Evolutionary conservation across 192 early-diverging fungal genomes (phyloP), one percentile per base, ranked within the genome.

Genomic region (Phycomyces nitens): DNA sequence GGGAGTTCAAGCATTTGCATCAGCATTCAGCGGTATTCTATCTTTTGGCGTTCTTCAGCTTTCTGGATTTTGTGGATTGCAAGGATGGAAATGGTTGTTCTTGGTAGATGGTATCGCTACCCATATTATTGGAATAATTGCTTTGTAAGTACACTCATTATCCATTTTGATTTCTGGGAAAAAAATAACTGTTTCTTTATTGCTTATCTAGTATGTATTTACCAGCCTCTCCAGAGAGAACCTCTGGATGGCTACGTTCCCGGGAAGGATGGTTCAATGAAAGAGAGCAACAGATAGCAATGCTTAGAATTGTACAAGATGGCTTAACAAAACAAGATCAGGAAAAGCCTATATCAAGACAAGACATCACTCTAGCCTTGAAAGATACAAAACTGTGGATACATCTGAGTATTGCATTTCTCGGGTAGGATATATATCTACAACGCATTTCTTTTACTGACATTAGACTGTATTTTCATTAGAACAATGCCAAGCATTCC

Each of bases 71-170:
- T 69, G 55, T 59, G 82, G 77, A 38, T 59, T 84, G 1, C 59
- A 72, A 12, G 87, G 83, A 8, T 88, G 87, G 87, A 73, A 78
- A 26, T 88, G 87, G 87, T 53, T 87, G n/a, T 87, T 87, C 70
- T 23, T 82, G 26, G 63, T 88, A 44, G 87, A 87, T 41, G 87
- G 85, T 15, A 40, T 82, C 24, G 73, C 76, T n/a, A 86, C 87
- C 0, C 62, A 79, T 12, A 41, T 83, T 18, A 49, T 84, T 20
- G 82, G 79, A 9, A 38, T 81, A 27, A 18, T 80, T 27, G 76
- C 81, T 18, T 86, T 76, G 64, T 66, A 58, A 43, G 64, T 38
- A 8, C 29, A 34, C 7, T 7, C 2, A 22, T 26, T 18, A 6
- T 38, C 27, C 7, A 1, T 5, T 20, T 11, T 38, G 26, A 1